These are phyloP conservation scores for Singerocomus inundabilis DNA, from an alignment of 1,284 basidiomycete species.

Conservation along the genomic window DNA sequence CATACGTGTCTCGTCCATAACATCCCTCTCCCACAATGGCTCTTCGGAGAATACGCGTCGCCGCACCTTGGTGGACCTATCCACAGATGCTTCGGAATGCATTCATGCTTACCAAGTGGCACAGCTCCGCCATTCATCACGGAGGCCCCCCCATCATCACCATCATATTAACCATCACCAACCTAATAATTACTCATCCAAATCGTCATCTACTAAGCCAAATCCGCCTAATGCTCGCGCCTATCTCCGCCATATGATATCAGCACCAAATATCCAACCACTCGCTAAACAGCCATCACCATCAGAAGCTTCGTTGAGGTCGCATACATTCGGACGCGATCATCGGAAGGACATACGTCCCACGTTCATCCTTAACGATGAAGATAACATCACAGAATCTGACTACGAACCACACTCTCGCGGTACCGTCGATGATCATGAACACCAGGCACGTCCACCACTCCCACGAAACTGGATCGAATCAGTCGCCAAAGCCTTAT, in stretches of 20 bases:
- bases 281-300: conserved; percentile 35
- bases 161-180: conserved; percentile 21
- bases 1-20: conserved; percentile 20
- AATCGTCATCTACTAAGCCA: conserved; percentile 24
- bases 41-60: conserved; percentile 26
- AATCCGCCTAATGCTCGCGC: conserved; percentile 44
- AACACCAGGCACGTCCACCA: conserved; percentile 34
- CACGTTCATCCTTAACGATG: conserved; percentile 28
- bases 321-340: conserved; percentile 15
- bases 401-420: conserved; percentile 17
- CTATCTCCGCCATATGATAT: conserved; percentile 68
- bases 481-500: conserved; percentile 57
- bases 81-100: conserved; percentile 10
- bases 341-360: conserved; percentile 16
- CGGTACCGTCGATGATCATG: conserved; percentile 12
- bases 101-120: conserved; percentile 11
- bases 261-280: conserved; percentile 53
- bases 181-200: conserved; percentile 25
- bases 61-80: conserved; percentile 10
- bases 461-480: conserved; percentile 64
- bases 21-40: conserved; percentile 17
- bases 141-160: conserved; percentile 29
- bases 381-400: conserved; percentile 24
- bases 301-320: conserved; percentile 25
- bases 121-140: conserved; percentile 25